Evolutionary conservation across 345 rosid genomes (phyloP), one percentile per base, ranked within the genome.

Genomic region (Melaleuca alternifolia): DNA sequence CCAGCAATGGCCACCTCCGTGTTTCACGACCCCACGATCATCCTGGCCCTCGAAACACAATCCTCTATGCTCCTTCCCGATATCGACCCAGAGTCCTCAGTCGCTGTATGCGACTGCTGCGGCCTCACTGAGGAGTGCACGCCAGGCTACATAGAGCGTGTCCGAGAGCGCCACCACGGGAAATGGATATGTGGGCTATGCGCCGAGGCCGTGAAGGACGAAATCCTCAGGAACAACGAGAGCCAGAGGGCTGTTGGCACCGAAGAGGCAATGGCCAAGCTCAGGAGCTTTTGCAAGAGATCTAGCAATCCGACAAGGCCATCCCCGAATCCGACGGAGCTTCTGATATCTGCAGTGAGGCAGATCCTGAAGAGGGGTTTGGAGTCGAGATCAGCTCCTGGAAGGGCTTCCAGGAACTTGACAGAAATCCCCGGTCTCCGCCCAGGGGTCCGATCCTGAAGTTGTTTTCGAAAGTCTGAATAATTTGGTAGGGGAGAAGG

Each of bases 91-190:
- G 79, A 37, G 79, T 37, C 79, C 48, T 71, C 79, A 24, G 1
- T 84, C 1, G 91, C 87, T 7, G 83, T 85, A 21, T 89, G 91
- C 51, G 92, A 89, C 81, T 89, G 92, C 82, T 88, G 93, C 18
- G 89, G 90, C 52, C 89, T 92, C 54, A 76, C 86, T 0, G 93
- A 92, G 81, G 93, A 92, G 88, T 92, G 90, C 89, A 92, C 93
- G 2, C 86, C 83, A 2, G 88, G 65, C 44, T 90, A 90, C 86
- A 88, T 90, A 37, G 89, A 88, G 57, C 77, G 26, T 1, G 89
- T 89, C 51, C 83, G 89, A 1, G 89, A 86, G 33, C 81, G 57
- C 52, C 79, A 87, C 86, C 18, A 56, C 0, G 89, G 89, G 46
- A 87, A 87, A 44, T 87, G 89, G 89, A 30, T 92, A 11, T 92